phyloP scores from a whole-genome alignment of 805 yeast species.

The Metschnikowia vanudenii region DNA sequence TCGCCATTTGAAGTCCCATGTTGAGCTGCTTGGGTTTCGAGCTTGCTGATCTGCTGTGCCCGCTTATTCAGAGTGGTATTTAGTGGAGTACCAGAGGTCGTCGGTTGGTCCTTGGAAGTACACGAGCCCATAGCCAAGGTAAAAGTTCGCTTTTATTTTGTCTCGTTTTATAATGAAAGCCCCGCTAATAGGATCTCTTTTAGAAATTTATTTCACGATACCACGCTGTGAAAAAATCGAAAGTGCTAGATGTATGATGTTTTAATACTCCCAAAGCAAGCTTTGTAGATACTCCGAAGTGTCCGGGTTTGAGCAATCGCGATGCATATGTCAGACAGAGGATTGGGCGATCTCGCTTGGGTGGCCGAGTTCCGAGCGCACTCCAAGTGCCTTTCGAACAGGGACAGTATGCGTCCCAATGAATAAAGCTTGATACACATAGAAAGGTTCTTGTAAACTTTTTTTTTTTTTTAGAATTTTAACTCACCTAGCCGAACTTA shows the following conservation, averaged over 20 bases:
- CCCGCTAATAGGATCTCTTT: too few relatives aligned
- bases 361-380: slow-evolving; percentile 1
- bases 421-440: background rate
- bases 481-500: too few relatives aligned
- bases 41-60: slow-evolving; percentile 17
- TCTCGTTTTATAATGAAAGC: background rate
- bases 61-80: slow-evolving; percentile 14
- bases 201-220: background rate
- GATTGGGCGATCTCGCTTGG: slow-evolving; percentile 11
- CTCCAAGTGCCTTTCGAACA: background rate
- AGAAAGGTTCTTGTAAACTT: background rate
- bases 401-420: background rate
- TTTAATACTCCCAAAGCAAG: slow-evolving; percentile 1
- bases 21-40: slow-evolving; percentile 1
- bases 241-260: background rate
- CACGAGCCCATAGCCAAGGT: slow-evolving; percentile 16
- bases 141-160: background rate
- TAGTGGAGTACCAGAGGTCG: slow-evolving; percentile 3
- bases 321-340: slow-evolving; percentile 10
- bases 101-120: slow-evolving; percentile 12
- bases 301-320: slow-evolving; percentile 11
- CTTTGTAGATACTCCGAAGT: background rate
- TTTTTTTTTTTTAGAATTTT: too few relatives aligned
- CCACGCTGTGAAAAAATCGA: background rate
- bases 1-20: background rate